Conservation (phyloP, 208 protist species). For the Leishmania guyanensis region DNA sequence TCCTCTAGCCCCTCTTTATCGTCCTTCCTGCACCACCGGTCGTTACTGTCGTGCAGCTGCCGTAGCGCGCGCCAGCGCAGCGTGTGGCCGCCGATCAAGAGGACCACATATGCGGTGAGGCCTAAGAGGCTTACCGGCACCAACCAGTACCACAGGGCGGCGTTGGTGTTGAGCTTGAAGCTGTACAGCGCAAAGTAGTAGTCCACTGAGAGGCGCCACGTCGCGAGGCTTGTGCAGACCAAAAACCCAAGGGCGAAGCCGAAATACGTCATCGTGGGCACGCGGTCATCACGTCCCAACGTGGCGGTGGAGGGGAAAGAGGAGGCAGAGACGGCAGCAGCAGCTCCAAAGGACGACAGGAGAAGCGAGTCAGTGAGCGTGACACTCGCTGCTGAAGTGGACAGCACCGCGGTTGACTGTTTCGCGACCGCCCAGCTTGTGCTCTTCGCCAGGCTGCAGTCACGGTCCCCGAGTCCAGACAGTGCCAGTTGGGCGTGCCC, state of each 20-base stretch:
- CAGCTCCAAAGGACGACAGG: background rate
- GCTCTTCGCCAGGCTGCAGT: background rate
- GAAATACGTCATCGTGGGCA: constrained; percentile 9
- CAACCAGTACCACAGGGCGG: constrained; percentile 19
- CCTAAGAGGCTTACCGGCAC: constrained; percentile 4
- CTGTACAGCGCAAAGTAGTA: constrained; percentile 27
- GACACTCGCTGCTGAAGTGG: background rate
- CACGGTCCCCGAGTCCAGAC: background rate
- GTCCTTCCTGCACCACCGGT: background rate
- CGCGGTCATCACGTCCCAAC: background rate
- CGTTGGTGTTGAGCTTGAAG: constrained; percentile 13
- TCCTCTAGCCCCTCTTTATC: background rate
- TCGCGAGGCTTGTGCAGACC: constrained; percentile 10
- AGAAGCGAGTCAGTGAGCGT: background rate
- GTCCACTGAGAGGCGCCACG: constrained; percentile 29
- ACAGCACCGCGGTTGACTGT: background rate
- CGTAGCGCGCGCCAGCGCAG: constrained; percentile 2
- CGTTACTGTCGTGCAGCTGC: background rate
- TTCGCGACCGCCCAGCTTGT: background rate
- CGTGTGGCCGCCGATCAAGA: constrained; percentile 10
- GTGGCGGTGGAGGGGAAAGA: background rate
- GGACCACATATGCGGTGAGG: background rate
- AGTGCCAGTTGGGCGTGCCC: background rate
- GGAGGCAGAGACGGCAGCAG: background rate
- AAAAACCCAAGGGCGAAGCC: constrained; percentile 24